Base-by-base conservation (phyloP, 805 yeast genomes). In the Candida maris region DNA sequence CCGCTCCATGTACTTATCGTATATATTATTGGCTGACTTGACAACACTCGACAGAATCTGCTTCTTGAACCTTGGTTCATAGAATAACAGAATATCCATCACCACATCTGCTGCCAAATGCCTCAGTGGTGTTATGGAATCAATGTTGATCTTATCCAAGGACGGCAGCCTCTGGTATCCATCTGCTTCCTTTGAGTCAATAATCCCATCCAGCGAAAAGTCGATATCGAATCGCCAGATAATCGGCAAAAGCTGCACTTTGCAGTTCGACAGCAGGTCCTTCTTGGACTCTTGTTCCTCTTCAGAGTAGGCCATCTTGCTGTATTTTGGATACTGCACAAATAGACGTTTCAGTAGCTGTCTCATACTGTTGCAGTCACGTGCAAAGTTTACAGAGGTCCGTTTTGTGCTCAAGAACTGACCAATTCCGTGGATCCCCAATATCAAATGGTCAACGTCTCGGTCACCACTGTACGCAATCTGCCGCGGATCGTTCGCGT, bases 391-490 rank as follows among this genome's bases (percentile, higher is more conserved):
- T 18, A 91, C 81, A 34, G 82, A 79, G 48, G 88, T 89, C 52
- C 82, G 79, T 51, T 76, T 76, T 30, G 78, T 68, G 2, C 96
- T 94, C 34, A 93, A 64, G 13, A 80, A 75, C 60, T 91, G 98
- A 2, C 97, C 98, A 42, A 91, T 85, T 0, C 98, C 98, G 63
- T 91, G 98, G 19, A 91, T 75, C 54, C 96, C 87, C n/a, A 91
- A 65, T 2, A 89, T 76, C 44, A 91, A 63, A 56, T 73, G 76
- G 32, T 68, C 68, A 17, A 73, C 63, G n/a, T 67, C 61, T 33
- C 77, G 56, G 8, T 61, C 56, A 10, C 60, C 58, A 13, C 53
- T 44, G 46, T 67, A 70, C 20, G 57, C 62, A 0, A 68, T 65
- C 17, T 60, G 50, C 44, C 64, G 52, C 41, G 73, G 40, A 59